Base-by-base conservation (phyloP, 2,329 filamentous ascomycete species). In the Keithomyces neogunnii region DNA sequence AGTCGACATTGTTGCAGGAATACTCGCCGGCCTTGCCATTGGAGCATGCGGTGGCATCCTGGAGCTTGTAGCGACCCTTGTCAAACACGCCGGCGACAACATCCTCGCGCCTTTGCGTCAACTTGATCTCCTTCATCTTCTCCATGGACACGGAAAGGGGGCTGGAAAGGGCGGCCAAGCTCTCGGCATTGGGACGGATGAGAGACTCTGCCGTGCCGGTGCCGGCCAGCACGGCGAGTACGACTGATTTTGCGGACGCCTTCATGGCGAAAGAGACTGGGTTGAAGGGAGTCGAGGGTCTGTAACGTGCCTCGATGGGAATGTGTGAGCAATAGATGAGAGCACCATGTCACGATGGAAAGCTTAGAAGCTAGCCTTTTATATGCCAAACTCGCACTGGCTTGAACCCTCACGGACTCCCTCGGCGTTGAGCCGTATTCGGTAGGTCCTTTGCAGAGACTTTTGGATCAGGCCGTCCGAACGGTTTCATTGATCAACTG, bases 1-100 rank as follows among this genome's bases (percentile, higher is more conserved):
- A 55, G 51, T 73, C 69, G 50, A 72, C 59, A 43, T 68, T 69
- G 10, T 62, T 62, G 60, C 68, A 70, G 5, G 55, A 55, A 51
- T 69, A 68, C 46, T 65, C 66, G 43, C 65, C 66, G 3, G 64
- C 59, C 52, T 63, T 63, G 11, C 66, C 66, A 35, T 64, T 58
- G 29, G 57, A 51, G 53, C 66, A 69, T 10, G 51, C 35, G 9
- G 51, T 42, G 13, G 51, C 46, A 5, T 10, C 32, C 39, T 53
- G 51, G 2, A 46, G 45, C 11, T 51, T 39, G 32, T 59, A 59
- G 9, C 53, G 51, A n/a, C 53, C 48, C 11, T 47, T 8, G 30
- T 53, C 53, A 33, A 49, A 59, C 7, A 48, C 31, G 26, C 55
- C 55, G 10, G n/a, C 33, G 8, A 38, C 47, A 7, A 40, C 31